Conservation (phyloP, 441 rosid species). For the Arabidopsis lyrata region DNA sequence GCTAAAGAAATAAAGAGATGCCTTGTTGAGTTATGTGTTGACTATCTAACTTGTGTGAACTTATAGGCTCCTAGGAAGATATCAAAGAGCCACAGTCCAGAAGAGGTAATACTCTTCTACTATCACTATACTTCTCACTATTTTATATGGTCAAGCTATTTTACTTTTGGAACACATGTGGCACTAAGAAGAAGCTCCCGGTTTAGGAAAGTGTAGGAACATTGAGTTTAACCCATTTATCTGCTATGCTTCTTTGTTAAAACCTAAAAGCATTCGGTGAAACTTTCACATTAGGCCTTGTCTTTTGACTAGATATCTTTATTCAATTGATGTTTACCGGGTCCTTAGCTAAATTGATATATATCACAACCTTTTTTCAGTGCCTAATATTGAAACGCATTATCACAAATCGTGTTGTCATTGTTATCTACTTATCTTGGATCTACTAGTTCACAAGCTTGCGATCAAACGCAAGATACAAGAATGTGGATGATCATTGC, state of each 20-base stretch:
- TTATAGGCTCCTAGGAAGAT: constrained; percentile 5
- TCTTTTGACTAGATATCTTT: constrained; percentile 16
- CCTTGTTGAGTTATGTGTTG: neutral
- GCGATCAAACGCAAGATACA: constrained; percentile 6
- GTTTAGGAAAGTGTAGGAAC: neutral
- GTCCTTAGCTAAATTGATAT: constrained; percentile 11
- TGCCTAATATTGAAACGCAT: constrained; percentile 3
- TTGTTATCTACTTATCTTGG: constrained; percentile 10
- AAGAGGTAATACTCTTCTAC: constrained; percentile 12
- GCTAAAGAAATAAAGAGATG: neutral
- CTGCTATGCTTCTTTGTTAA: neutral
- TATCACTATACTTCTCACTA: neutral
- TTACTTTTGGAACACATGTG: constrained; percentile 2
- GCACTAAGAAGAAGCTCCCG: neutral
- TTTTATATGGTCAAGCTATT: neutral
- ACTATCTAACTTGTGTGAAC: constrained; percentile 16
- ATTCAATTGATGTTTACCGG: constrained; percentile 9
- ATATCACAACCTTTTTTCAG: neutral
- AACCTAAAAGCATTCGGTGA: neutral
- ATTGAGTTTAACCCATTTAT: constrained; percentile 1
- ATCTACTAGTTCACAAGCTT: constrained; percentile 10
- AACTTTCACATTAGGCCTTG: constrained; percentile 22
- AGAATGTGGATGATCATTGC: constrained; percentile 1
- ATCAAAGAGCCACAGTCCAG: constrained; percentile 12
- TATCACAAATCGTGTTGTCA: neutral